Evolutionary conservation across 257 asterid species (phyloP).

Genomic region (Verbascum thapsus): DNA sequence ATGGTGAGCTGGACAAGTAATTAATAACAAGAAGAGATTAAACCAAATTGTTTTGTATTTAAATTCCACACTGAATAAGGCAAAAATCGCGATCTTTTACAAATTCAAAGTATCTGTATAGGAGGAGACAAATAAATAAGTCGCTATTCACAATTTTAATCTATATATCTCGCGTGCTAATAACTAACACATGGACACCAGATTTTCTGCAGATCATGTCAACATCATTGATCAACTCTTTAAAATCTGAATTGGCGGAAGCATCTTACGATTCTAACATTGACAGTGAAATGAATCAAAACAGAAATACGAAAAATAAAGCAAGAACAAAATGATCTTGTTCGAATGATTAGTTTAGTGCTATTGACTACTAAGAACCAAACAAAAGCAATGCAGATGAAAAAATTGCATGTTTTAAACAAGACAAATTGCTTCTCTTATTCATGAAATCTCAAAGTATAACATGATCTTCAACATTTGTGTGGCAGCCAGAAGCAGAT

Average conservation of each 20-base stretch:
- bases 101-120: not conserved
- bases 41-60: not conserved
- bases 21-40: not conserved
- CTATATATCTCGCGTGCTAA: slow-evolving; percentile 4
- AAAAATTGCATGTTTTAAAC: not conserved
- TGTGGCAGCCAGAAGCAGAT: not conserved
- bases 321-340: not conserved
- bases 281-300: not conserved
- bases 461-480: not conserved
- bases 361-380: slow-evolving; percentile 17
- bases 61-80: not conserved
- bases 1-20: not conserved
- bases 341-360: not conserved
- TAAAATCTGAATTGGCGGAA: not conserved
- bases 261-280: slow-evolving; percentile 12
- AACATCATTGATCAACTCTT: not conserved
- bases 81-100: not conserved
- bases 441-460: slow-evolving; percentile 7
- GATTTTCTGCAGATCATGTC: slow-evolving; percentile 3
- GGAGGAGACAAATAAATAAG: not conserved
- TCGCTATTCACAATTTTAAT: not conserved
- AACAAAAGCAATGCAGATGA: not conserved
- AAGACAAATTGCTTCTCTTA: not conserved
- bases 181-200: not conserved
- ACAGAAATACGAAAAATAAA: not conserved